These are phyloP conservation scores for Akanthomyces uredinophilus DNA, from an alignment of 2,329 filamentous ascomycete genomes.

Conservation along the genomic window DNA sequence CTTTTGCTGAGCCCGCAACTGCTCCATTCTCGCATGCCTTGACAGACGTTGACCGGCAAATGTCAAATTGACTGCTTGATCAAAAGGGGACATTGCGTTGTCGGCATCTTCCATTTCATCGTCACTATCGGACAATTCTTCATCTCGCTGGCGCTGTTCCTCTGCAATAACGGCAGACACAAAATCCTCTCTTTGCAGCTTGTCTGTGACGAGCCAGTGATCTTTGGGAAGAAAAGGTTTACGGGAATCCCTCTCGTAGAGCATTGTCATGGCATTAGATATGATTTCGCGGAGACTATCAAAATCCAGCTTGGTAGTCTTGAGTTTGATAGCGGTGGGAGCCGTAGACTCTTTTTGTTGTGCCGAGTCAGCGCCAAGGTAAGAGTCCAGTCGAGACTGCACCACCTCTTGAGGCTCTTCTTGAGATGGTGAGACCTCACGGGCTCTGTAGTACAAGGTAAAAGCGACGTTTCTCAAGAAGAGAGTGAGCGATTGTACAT, in stretches of 20 bases:
- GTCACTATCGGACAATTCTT: slow-evolving; percentile 32
- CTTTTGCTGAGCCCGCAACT: slow-evolving; percentile 58
- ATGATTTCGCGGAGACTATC: slow-evolving; percentile 74
- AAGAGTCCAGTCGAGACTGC: slow-evolving; percentile 26
- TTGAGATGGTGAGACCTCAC: slow-evolving; percentile 45
- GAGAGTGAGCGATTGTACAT: slow-evolving; percentile 68
- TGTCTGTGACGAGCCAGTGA: slow-evolving; percentile 90
- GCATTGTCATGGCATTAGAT: slow-evolving; percentile 74
- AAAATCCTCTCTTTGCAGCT: slow-evolving; percentile 85
- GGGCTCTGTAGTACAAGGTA: slow-evolving; percentile 76
- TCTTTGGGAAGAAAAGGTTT: slow-evolving; percentile 74
- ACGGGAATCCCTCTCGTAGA: slow-evolving; percentile 90
- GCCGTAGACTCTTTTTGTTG: slow-evolving; percentile 4
- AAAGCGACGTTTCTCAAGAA: slow-evolving; percentile 93
- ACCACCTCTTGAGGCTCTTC: slow-evolving; percentile 20
- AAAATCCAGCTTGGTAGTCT: slow-evolving; percentile 51
- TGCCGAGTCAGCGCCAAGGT: slow-evolving; percentile 21
- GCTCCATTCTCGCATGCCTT: slow-evolving; percentile 60
- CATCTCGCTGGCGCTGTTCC: slow-evolving; percentile 70
- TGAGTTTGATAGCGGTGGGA: slow-evolving; percentile 14
- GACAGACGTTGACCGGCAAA: slow-evolving; percentile 54
- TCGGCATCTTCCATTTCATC: slow-evolving; percentile 26
- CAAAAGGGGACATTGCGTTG: slow-evolving; percentile 27
- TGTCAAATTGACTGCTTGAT: slow-evolving; percentile 27
- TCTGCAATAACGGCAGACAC: slow-evolving; percentile 81